Percentiles rank a stretch among this genome's conserved stretches.
Evolutionary conservation across 2,329 filamentous ascomycete genomes (phyloP).

Genomic region (Paecilomyces niveus): DNA sequence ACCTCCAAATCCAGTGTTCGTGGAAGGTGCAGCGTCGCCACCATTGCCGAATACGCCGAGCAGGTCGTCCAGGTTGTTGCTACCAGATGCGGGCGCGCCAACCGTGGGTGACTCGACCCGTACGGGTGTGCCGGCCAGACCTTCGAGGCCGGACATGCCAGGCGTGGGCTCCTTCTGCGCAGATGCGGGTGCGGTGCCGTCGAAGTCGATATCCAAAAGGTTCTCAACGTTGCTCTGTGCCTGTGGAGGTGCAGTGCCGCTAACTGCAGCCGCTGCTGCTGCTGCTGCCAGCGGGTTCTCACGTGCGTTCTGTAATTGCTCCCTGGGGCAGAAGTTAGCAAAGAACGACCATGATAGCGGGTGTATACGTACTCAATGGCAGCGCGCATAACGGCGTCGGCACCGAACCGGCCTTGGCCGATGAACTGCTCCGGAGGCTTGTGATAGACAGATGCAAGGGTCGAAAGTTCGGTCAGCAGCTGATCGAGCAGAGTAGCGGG

Average conservation of each 20-base stretch:
- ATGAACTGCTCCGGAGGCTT: slow-evolving; percentile 98
- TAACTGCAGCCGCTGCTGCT: slow-evolving; percentile 58
- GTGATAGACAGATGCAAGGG: slow-evolving; percentile 94
- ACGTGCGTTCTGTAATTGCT: slow-evolving; percentile 83
- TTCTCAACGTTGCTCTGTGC: slow-evolving; percentile 82
- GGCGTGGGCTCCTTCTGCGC: slow-evolving; percentile 57
- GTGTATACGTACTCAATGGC: slow-evolving; percentile 64
- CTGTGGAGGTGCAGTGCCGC: slow-evolving; percentile 44
- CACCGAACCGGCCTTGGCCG: slow-evolving; percentile 86
- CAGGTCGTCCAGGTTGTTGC: slow-evolving; percentile 72
- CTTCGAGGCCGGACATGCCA: slow-evolving; percentile 59
- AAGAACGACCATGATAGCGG: background rate
- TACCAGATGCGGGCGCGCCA: slow-evolving; percentile 21
- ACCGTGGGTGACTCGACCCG: slow-evolving; percentile 40
- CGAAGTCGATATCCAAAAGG: slow-evolving; percentile 91
- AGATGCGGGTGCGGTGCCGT: slow-evolving; percentile 86
- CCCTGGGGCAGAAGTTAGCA: slow-evolving; percentile 35
- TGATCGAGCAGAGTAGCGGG: slow-evolving; percentile 78
- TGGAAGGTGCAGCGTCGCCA: slow-evolving; percentile 23
- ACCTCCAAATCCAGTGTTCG: slow-evolving; percentile 24
- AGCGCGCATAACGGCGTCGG: slow-evolving; percentile 87
- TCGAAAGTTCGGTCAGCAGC: slow-evolving; percentile 86
- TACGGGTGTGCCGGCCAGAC: slow-evolving; percentile 51
- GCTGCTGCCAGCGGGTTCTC: slow-evolving; percentile 93
- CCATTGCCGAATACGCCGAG: slow-evolving; percentile 60